Evolutionary conservation across 305 asterid genomes (phyloP).

Genomic region (Rubia tinctorum): DNA sequence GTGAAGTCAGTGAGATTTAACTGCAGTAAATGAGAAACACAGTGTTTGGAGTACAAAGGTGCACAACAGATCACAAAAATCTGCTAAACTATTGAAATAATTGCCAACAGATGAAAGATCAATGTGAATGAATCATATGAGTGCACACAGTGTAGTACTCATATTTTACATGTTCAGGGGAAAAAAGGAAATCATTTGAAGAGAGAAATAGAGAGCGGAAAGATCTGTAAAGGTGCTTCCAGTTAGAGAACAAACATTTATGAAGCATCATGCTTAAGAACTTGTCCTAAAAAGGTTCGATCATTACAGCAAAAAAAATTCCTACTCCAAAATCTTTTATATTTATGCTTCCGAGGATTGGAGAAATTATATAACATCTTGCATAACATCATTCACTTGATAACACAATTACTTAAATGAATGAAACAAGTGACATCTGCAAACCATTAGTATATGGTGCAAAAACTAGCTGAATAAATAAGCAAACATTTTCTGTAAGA

Average conservation of each 20-base stretch:
- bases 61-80: neutral
- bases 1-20: constrained; percentile 15
- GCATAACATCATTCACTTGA: neutral
- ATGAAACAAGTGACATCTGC: neutral
- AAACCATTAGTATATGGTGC: neutral
- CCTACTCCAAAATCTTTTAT: neutral
- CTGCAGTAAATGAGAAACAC: neutral
- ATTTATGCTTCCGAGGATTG: neutral
- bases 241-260: neutral
- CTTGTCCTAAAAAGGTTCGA: neutral
- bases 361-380: neutral
- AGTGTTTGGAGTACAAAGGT: neutral
- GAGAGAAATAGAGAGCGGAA: neutral
- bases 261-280: neutral
- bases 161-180: neutral
- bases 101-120: neutral
- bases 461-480: constrained; percentile 1
- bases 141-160: neutral
- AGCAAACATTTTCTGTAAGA: neutral
- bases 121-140: neutral
- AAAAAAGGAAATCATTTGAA: neutral
- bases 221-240: neutral
- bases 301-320: neutral
- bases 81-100: neutral
- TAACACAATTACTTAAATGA: neutral